Evolutionary conservation across 2,329 filamentous ascomycete genomes (phyloP).

Genomic region (Aspergillus intermedius): DNA sequence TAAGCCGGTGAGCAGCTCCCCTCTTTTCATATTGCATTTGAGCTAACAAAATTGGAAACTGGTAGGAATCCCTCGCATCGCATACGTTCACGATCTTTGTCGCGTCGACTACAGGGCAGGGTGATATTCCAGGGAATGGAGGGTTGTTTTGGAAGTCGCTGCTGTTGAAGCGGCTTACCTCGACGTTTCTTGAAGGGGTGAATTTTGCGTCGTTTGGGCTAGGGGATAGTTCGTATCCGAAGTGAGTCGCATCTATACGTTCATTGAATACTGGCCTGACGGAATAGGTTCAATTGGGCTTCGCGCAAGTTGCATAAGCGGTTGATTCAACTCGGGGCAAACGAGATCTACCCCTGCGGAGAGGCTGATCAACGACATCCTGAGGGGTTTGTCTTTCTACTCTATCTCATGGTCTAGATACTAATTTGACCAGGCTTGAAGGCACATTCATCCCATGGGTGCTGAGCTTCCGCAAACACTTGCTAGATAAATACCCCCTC

Average conservation of each 20-base stretch:
- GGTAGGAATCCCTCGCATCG: conserved; percentile 27
- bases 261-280: conserved; percentile 2
- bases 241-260: conserved; percentile 49
- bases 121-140: conserved; percentile 82
- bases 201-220: conserved; percentile 82
- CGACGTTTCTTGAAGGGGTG: conserved; percentile 61
- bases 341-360: conserved; percentile 66
- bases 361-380: conserved; percentile 92
- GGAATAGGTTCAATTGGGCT: conserved; percentile 78
- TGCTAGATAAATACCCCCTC: conserved; percentile 64
- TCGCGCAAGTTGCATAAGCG: conserved; percentile 81
- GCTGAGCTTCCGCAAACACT: conserved; percentile 56
- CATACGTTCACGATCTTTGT: conserved; percentile 57
- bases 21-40: too few species aligned
- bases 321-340: conserved; percentile 74
- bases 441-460: conserved; percentile 76
- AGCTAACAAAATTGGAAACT: too few species aligned
- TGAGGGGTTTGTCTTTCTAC: conserved; percentile 62
- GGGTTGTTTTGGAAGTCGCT: conserved; percentile 78
- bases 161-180: conserved; percentile 67
- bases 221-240: conserved; percentile 89
- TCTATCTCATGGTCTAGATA: background rate
- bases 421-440: conserved; percentile 56
- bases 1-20: conserved; percentile 42
- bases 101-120: conserved; percentile 88